These are phyloP conservation scores for Plicaturopsis crispa DNA, from an alignment of 768 basidiomycete genomes.

Conservation along the genomic window DNA sequence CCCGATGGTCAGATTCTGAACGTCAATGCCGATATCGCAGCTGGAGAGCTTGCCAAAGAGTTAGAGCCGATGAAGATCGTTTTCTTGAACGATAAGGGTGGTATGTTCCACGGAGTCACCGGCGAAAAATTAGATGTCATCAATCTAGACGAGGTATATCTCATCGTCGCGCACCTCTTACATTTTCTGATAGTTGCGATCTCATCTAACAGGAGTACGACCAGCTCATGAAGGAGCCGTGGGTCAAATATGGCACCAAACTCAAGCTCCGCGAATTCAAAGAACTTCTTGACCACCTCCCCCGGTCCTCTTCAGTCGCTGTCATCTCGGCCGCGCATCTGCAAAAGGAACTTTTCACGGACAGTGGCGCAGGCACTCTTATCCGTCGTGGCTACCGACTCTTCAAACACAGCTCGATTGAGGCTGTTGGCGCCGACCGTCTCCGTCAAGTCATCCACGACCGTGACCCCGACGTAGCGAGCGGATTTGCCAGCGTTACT, in stretches of 20 bases:
- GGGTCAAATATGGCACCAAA: slow-evolving; percentile 99
- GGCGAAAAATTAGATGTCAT: slow-evolving; percentile 95
- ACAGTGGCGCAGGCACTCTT: slow-evolving; percentile 95
- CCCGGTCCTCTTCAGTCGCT: slow-evolving; percentile 95
- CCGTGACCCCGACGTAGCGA: slow-evolving; percentile 86
- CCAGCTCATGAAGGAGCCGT: slow-evolving; percentile 92
- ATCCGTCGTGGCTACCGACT: slow-evolving; percentile 98
- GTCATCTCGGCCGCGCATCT: slow-evolving; percentile 90
- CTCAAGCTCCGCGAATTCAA: slow-evolving; percentile 99
- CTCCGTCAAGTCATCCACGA: slow-evolving; percentile 94
- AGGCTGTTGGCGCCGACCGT: slow-evolving; percentile 84
- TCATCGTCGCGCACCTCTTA: too few species aligned
- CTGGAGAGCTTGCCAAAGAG: slow-evolving; percentile 96
- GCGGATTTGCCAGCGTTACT: slow-evolving; percentile 79
- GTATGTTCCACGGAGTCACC: slow-evolving; percentile 94
- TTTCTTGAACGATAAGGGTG: slow-evolving; percentile 97
- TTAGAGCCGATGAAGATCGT: slow-evolving; percentile 98
- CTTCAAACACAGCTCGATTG: slow-evolving; percentile 79
- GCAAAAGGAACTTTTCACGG: slow-evolving; percentile 98
- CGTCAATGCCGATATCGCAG: slow-evolving; percentile 98
- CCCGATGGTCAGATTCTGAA: slow-evolving; percentile 97
- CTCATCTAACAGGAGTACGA: slow-evolving; percentile 72
- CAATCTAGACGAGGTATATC: slow-evolving; percentile 86
- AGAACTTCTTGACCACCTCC: slow-evolving; percentile 95
- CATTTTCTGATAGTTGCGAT: background rate